Percentiles rank a stretch among this genome's conserved stretches.
Conservation (phyloP, 331 rosid genomes). For the Cucumis variabilis region DNA sequence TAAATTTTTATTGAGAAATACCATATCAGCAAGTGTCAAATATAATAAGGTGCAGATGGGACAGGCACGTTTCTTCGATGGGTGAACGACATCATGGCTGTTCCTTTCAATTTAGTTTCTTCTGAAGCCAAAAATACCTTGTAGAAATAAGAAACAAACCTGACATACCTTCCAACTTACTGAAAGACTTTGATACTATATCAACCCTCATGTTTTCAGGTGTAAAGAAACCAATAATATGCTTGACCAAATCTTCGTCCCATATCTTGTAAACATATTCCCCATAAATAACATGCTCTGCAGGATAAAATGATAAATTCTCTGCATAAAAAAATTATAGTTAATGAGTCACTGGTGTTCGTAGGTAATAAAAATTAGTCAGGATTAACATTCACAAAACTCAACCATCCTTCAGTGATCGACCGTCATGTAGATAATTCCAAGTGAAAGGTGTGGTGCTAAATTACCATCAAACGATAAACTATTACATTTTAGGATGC, state of each 20-base stretch:
- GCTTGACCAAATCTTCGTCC: conserved; percentile 73
- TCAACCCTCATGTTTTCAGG: conserved; percentile 98
- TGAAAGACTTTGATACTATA: conserved; percentile 71
- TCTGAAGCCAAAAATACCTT: conserved; percentile 19
- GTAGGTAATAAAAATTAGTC: not conserved
- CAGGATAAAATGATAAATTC: conserved; percentile 69
- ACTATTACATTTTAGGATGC: not conserved
- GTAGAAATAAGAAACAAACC: not conserved
- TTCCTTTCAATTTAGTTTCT: not conserved
- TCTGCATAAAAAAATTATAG: conserved; percentile 58
- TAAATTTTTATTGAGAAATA: not conserved
- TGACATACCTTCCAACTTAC: conserved; percentile 59
- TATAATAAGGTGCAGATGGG: conserved; percentile 9
- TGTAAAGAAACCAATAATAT: conserved; percentile 75
- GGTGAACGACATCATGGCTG: not conserved
- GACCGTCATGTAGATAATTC: not conserved
- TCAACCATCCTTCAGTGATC: not conserved
- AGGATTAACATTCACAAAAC: not conserved
- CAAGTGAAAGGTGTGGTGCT: not conserved
- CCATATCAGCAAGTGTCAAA: not conserved
- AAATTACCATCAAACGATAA: not conserved
- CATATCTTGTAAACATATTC: conserved; percentile 77
- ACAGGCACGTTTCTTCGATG: not conserved
- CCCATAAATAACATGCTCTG: conserved; percentile 92
- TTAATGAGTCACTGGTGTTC: conserved; percentile 17